Evolutionary conservation across 2,329 filamentous ascomycete species (phyloP).

Genomic region (Stemphylium beticola): DNA sequence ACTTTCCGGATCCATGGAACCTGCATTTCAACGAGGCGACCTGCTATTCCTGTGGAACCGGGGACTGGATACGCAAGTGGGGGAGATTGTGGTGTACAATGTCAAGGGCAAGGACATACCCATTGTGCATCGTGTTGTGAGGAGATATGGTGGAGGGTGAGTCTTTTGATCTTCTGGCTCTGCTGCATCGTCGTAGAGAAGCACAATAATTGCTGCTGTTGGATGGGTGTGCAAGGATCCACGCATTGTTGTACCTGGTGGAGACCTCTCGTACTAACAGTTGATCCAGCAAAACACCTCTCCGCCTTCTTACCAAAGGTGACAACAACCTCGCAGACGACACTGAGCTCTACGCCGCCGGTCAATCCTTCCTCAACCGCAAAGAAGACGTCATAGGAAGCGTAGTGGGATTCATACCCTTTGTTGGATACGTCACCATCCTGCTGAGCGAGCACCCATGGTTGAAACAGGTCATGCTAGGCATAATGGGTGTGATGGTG

Average conservation of each 20-base stretch:
- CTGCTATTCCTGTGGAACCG: conserved; percentile 80
- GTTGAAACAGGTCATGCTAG: conserved; percentile 94
- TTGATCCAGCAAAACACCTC: conserved; percentile 51
- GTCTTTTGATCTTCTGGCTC: conserved; percentile 22
- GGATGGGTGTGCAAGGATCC: not conserved
- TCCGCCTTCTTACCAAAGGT: conserved; percentile 88
- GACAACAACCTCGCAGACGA: conserved; percentile 97
- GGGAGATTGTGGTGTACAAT: conserved; percentile 81
- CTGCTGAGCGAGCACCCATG: conserved; percentile 93
- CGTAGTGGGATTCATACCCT: conserved; percentile 89
- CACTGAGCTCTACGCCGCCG: conserved; percentile 84
- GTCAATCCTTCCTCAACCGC: conserved; percentile 85
- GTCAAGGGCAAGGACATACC: conserved; percentile 94
- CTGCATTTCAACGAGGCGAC: conserved; percentile 80
- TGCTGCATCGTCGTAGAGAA: not conserved
- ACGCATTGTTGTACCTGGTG: too few species aligned
- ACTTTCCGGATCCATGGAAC: conserved; percentile 84
- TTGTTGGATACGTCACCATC: conserved; percentile 97
- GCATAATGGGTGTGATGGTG: conserved; percentile 92
- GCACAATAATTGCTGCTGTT: not conserved
- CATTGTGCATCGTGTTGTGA: conserved; percentile 91
- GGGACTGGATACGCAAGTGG: conserved; percentile 66
- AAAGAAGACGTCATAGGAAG: conserved; percentile 88
- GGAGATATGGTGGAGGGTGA: conserved; percentile 68
- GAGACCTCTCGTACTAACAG: conserved; percentile 13